phyloP scores from a whole-genome alignment of 1,139 yeast genomes.

The Suhomyces chickasaworum region DNA sequence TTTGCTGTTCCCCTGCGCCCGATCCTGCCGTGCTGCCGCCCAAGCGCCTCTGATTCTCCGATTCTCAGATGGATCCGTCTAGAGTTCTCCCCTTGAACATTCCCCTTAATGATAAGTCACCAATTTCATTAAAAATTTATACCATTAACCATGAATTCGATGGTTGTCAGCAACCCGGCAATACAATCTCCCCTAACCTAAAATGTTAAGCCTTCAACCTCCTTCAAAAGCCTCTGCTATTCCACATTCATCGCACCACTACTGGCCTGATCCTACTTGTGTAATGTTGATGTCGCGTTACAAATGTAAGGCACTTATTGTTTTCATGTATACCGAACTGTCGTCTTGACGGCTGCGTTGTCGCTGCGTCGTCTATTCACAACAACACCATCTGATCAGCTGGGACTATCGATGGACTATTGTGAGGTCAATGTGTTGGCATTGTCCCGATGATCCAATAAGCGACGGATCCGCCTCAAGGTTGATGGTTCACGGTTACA shows the following conservation, averaged over 20 bases:
- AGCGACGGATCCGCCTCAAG: not conserved
- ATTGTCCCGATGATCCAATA: slow-evolving; percentile 1
- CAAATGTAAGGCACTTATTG: slow-evolving; percentile 7
- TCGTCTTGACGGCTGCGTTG: slow-evolving; percentile 10
- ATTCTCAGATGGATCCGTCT: slow-evolving; percentile 1
- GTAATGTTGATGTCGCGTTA: slow-evolving; percentile 5
- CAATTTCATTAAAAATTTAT: no score
- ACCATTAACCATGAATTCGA: no score
- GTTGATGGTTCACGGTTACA: not conserved
- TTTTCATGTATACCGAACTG: slow-evolving; percentile 3
- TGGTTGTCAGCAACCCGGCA: not conserved
- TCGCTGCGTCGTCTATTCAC: slow-evolving; percentile 5
- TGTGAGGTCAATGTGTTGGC: not conserved
- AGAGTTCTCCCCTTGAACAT: no score
- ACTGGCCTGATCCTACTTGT: slow-evolving; percentile 3
- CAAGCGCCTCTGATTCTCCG: slow-evolving; percentile 2
- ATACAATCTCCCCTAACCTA: no score
- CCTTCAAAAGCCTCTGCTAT: not conserved
- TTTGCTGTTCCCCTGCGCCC: slow-evolving; percentile 1
- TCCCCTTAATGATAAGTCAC: no score
- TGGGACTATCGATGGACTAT: not conserved
- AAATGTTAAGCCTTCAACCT: not conserved
- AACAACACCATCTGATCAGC: not conserved
- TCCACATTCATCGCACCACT: slow-evolving; percentile 2
- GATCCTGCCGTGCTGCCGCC: slow-evolving; percentile 1